Percentiles rank a stretch among this genome's conserved stretches.
Evolutionary conservation across 306 rosid genomes (phyloP).

Genomic region (Citrullus amarus): DNA sequence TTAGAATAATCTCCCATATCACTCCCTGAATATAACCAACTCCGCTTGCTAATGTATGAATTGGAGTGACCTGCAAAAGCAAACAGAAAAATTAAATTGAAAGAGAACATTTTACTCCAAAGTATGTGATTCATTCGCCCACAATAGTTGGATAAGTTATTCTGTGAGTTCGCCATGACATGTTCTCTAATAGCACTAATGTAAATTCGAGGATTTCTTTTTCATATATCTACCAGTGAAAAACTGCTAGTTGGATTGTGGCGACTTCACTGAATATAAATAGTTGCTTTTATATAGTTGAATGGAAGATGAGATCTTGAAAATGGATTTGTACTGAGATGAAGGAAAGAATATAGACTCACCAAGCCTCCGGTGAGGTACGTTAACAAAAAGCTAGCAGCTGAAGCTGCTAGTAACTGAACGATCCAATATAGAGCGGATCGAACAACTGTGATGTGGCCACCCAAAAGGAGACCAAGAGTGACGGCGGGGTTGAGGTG

Average conservation of each 20-base stretch:
- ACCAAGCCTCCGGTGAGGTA: conserved; percentile 72
- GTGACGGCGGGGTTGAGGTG: conserved; percentile 92
- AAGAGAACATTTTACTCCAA: too few relatives aligned
- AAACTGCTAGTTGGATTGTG: too few relatives aligned
- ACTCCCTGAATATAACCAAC: conserved; percentile 64
- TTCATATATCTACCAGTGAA: too few relatives aligned
- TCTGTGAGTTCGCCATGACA: too few relatives aligned
- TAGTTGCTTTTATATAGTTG: too few relatives aligned
- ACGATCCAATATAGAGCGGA: conserved; percentile 74
- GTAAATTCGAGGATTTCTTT: too few relatives aligned
- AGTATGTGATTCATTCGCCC: too few relatives aligned
- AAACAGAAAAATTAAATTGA: neutral
- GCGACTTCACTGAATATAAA: too few relatives aligned
- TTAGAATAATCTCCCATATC: conserved; percentile 68
- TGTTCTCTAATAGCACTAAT: too few relatives aligned
- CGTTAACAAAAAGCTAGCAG: conserved; percentile 46
- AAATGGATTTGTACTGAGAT: neutral
- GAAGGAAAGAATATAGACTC: neutral
- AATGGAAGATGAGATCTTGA: neutral
- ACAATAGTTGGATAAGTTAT: too few relatives aligned
- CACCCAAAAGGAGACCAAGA: conserved; percentile 57
- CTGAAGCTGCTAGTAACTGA: conserved; percentile 53
- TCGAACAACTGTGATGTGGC: conserved; percentile 61
- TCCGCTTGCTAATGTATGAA: conserved; percentile 62
- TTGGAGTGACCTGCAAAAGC: conserved; percentile 44